These are phyloP conservation scores for Talaromyces pinophilus DNA, from an alignment of 2,329 filamentous ascomycete genomes.

Conservation along the genomic window DNA sequence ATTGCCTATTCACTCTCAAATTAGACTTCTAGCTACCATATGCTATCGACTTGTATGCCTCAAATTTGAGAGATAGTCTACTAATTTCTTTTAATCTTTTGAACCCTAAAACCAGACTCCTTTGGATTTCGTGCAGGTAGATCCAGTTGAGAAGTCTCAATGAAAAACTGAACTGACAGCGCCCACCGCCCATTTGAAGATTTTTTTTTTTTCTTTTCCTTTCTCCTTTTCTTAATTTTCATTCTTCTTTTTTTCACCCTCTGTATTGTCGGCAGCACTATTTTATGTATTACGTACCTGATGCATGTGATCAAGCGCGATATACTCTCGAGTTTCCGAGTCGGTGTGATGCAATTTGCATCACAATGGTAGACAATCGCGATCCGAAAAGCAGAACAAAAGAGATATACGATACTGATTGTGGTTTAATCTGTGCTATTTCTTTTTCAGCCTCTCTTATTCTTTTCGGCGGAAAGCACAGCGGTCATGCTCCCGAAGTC, in stretches of 20 bases:
- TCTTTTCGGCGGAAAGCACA: not conserved
- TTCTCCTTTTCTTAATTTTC: not conserved
- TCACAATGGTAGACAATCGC: not conserved
- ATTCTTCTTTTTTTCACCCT: not conserved
- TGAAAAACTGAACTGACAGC: not conserved
- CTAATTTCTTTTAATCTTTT: not conserved
- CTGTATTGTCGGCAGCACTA: not conserved
- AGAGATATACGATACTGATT: not conserved
- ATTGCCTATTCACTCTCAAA: not conserved
- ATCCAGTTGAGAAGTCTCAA: not conserved
- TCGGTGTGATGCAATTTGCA: conserved; percentile 7
- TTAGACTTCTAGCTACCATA: not conserved
- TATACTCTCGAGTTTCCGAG: not conserved
- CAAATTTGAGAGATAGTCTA: not conserved
- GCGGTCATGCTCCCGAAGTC: not conserved
- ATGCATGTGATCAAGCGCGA: not conserved
- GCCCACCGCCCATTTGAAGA: conserved; percentile 1
- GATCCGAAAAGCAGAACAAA: not conserved
- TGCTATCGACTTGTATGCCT: not conserved
- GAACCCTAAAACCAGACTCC: not conserved
- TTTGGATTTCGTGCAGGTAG: not conserved
- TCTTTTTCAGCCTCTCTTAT: not conserved
- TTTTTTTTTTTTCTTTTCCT: not conserved
- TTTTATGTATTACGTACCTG: not conserved
- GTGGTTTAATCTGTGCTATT: not conserved